A percentile compares a stretch with the other conserved stretches of the same genome.
phyloP scores from a whole-genome alignment of 2,329 filamentous ascomycete species.

The Ustilaginoidea virens region DNA sequence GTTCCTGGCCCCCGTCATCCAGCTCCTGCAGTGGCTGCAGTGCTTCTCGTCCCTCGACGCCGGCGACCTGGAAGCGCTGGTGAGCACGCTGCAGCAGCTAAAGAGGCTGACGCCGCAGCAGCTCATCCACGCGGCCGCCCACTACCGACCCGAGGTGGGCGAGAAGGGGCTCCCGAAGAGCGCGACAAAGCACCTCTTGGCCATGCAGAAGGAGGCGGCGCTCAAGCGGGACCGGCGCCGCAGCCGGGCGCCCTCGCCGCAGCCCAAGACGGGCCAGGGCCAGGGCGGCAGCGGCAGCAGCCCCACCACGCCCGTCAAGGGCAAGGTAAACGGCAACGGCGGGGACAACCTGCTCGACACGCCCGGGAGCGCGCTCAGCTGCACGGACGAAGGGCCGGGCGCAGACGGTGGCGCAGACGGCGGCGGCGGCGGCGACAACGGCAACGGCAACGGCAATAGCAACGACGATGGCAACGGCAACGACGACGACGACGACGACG shows the following conservation, averaged over 20 bases:
- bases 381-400: no score
- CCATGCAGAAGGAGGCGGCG: constrained; percentile 61
- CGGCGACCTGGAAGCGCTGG: constrained; percentile 77
- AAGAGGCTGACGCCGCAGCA: constrained; percentile 75
- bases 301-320: constrained; percentile 28
- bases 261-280: constrained; percentile 16
- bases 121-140: constrained; percentile 77
- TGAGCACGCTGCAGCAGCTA: constrained; percentile 79
- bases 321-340: constrained; percentile 17
- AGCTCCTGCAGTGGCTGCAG: constrained; percentile 92
- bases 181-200: constrained; percentile 71
- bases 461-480: constrained; percentile 16
- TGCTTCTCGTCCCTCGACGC: constrained; percentile 82
- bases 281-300: constrained; percentile 21
- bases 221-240: constrained; percentile 39
- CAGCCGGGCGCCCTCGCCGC: constrained; percentile 29
- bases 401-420: constrained; percentile 17
- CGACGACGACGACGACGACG: constrained; percentile 42
- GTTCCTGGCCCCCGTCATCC: constrained; percentile 80
- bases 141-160: constrained; percentile 88
- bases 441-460: no score
- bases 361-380: constrained; percentile 24
- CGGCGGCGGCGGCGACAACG: constrained; percentile 41
- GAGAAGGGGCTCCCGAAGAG: constrained; percentile 84
- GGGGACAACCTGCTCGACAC: constrained; percentile 23